Evolutionary conservation across 305 asterid species (phyloP), one percentile per base, ranked within the genome.

Genomic region (Petunia hybrid): DNA sequence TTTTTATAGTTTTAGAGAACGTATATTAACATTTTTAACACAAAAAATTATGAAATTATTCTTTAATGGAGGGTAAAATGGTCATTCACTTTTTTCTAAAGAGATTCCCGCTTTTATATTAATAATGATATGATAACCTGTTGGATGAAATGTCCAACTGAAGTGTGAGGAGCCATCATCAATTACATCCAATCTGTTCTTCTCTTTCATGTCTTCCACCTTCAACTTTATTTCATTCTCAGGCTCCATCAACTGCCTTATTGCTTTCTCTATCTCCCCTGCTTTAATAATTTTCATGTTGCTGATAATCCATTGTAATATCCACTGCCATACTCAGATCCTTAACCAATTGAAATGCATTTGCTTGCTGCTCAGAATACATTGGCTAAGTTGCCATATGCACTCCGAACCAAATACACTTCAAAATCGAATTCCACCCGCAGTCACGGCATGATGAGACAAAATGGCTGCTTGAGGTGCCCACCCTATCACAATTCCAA

Each of bases 401-500:
- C 46, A 90, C 89, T 0, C 92, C 92, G 8, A 10, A 87, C 90
- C 85, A 87, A 1, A 91, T 38, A 9, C 96, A 89, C 76, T 91
- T 91, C 38, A 90, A 68, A 0, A 80, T 77, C 62, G 94, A 91
- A 78, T 87, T 90, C 94, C 93, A 90, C 3, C 97, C 93, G 14
- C 93, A 90, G 41, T 90, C 55, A 87, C 86, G 1, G 97, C 85
- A 0, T 63, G 82, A 75, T 92, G 91, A 0, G 89, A 79, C 45
- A 92, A 16, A 6, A 89, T 85, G 1, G 84, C 89, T 65, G 60
- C 51, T 22, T 91, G 93, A 1, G 95, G 88, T 0, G 91, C 95
- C 97, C 97, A 91, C 13, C 95, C 97, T 2, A 90, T 80, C 39
- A 92, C 91, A 40, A 62, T 89, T 7, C 97, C 97, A 0, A 51